Base-by-base conservation (phyloP, 2,329 filamentous ascomycete genomes). In the Penicillium sp. region DNA sequence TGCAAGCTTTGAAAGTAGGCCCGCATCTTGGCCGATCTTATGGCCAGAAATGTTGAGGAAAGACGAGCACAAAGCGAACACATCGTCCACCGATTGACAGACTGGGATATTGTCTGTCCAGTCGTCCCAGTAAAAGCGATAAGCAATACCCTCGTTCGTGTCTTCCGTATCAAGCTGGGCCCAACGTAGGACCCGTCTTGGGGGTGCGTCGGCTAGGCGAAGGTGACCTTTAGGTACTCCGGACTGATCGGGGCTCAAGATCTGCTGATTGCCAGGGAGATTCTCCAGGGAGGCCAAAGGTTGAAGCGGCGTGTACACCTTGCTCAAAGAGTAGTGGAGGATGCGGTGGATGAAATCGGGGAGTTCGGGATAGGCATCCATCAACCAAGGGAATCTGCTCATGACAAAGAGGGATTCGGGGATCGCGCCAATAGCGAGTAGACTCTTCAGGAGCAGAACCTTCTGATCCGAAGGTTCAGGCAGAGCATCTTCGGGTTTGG, bases 41-140 rank as follows among this genome's bases (percentile, higher is more conserved):
- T 96, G 88, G 2, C 95, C 94, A 0, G 93, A 90, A 26, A 94
- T 80, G 66, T 95, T 96, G 49, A 97, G 81, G 25, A 99, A 84
- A 1, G 92, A 93, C 60, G 87, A 86, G 75, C 93, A 96, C 0
- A 97, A 85, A 2, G 89, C 88, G 75, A 98, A 95, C 14, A 99
- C 84, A 72, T 99, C 95, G 64, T 97, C 92, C 6, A 97, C 87
- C 1, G 83, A 90, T 74, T 96, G 93, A 72, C 95, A 99, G 22
- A 97, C 80, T 0, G 95, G 96, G 49, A 99, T 84, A 65, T 95
- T 96, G 76, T 98, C 94, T 2, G 88, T 84, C 95, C 95, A 99
- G 68, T 98, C 95, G 61, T 97, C 93, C 88, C 95, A 97, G 76
- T 99, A 99, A 74, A 96, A 98, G 37, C 90, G 87, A 75, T 97